Evolutionary conservation across 2,329 filamentous ascomycete species (phyloP).

Genomic region (Ophiostoma pallidulum): DNA sequence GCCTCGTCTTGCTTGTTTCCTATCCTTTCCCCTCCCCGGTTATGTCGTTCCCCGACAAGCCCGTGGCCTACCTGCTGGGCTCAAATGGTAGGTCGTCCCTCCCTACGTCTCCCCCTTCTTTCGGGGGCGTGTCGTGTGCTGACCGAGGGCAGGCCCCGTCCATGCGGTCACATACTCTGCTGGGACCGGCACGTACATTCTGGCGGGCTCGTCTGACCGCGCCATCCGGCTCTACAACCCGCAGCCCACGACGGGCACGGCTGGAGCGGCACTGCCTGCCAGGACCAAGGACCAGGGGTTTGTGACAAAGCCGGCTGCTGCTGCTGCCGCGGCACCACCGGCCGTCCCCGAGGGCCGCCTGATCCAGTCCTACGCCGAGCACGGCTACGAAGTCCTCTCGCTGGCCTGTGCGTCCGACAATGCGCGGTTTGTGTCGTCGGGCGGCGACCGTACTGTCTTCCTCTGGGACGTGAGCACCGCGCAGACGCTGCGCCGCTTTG

Average conservation of each 20-base stretch:
- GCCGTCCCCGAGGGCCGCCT: constrained; percentile 42
- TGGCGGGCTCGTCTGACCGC: constrained; percentile 80
- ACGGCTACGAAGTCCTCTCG: constrained; percentile 86
- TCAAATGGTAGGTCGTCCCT: constrained; percentile 41
- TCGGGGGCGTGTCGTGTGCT: not conserved
- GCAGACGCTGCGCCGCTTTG: constrained; percentile 66
- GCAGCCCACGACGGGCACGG: constrained; percentile 32
- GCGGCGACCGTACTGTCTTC: constrained; percentile 85
- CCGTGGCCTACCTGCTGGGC: constrained; percentile 46
- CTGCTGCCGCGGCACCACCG: constrained; percentile 28
- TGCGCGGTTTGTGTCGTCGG: constrained; percentile 73
- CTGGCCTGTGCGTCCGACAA: constrained; percentile 69
- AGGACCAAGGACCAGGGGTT: constrained; percentile 3
- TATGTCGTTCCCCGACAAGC: constrained; percentile 41
- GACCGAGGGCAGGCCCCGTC: constrained; percentile 48
- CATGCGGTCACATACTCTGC: constrained; percentile 66
- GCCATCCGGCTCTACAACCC: constrained; percentile 81
- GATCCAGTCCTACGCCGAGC: constrained; percentile 80
- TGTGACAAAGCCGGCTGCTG: constrained; percentile 11
- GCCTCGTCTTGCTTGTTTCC: not conserved
- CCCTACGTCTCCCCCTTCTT: not conserved
- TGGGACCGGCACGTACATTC: constrained; percentile 63
- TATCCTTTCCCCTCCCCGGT: not conserved
- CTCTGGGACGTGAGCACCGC: constrained; percentile 88
- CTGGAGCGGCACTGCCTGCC: not conserved